Evolutionary conservation across 2,329 filamentous ascomycete genomes (phyloP).

Genomic region (Xylariaceae sp.): DNA sequence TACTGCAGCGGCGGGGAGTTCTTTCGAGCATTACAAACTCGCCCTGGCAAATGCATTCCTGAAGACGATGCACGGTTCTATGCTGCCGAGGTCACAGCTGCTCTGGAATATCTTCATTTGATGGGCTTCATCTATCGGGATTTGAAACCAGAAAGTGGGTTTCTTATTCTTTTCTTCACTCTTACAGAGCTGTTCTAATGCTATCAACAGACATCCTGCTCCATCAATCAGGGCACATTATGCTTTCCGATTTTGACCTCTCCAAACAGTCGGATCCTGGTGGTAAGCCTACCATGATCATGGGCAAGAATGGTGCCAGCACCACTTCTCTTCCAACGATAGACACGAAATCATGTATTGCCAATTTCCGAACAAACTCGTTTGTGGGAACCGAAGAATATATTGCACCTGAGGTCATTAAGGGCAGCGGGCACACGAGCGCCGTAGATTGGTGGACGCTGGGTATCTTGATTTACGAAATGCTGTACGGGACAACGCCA

Average conservation of each 20-base stretch:
- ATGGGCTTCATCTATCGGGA: constrained; percentile 99
- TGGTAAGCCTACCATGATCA: constrained; percentile 96
- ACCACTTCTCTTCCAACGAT: constrained; percentile 91
- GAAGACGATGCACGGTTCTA: constrained; percentile 98
- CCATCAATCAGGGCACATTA: constrained; percentile 99
- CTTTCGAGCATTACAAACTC: constrained; percentile 93
- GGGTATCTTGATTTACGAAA: constrained; percentile 96
- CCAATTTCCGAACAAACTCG: constrained; percentile 96
- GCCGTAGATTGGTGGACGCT: constrained; percentile 99
- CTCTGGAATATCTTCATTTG: constrained; percentile 92
- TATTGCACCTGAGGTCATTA: constrained; percentile 98
- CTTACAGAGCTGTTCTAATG: constrained; percentile 38
- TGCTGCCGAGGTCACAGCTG: constrained; percentile 94
- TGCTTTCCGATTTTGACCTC: constrained; percentile 98
- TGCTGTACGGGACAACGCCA: constrained; percentile 96
- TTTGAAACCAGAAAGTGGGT: constrained; percentile 94
- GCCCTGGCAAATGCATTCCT: constrained; percentile 94
- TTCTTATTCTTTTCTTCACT: constrained; percentile 14
- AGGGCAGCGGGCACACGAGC: constrained; percentile 96
- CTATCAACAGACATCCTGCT: constrained; percentile 78
- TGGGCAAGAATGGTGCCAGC: constrained; percentile 85
- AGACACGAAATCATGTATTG: constrained; percentile 97
- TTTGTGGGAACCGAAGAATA: constrained; percentile 99
- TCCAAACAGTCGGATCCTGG: constrained; percentile 97
- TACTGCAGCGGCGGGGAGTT: constrained; percentile 99